Base-by-base conservation (phyloP, 2,329 filamentous ascomycete species). In the Balansia obtecta region DNA sequence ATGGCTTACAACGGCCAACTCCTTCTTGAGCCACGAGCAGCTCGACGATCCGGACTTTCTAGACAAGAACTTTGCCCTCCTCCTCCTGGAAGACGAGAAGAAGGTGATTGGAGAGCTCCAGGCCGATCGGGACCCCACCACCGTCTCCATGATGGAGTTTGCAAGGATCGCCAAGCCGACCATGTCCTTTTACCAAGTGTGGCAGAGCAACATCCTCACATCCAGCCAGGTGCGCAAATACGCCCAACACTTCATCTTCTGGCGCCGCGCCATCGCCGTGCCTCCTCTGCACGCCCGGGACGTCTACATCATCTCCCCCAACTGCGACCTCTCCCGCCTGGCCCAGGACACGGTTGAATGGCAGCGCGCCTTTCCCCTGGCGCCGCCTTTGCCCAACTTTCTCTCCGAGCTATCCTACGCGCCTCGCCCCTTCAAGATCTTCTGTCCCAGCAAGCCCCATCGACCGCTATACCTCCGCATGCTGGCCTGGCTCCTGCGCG, bases 201-300 rank as follows among this genome's bases (percentile, higher is more conserved):
- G 83, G 15, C 78, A 83, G 56, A 79, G 76, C 56, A 80, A 85
- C 48, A 78, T 83, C 18, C 83, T 97, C 48, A 82, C 85, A 3
- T 75, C 93, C 1, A 76, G 80, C 33, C 87, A 95, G 57, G 85
- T 97, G 55, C 85, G 91, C 55, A 84, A 88, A 58, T 86, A 95
- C 54, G 89, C 90, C 10, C 86, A 88, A 52, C 93, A 97, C 69
- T 84, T 98, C 55, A 89, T 97, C 54, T 95, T 94, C 69, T 97
- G 91, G 90, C 83, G 93, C 22, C 85, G 90, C 51, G 93, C 91
- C 45, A 86, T 94, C 53, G 85, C 91, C 15, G 91, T 97, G 40
- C 86, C 88, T 4, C 93, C 93, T 0, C 77, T 98, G 6, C 89
- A 96, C 61, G 85, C 86, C 42, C 79, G 90, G 45, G 90, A 97